These are phyloP conservation scores for Agrocybe praecox DNA, from an alignment of 768 basidiomycete genomes.

Conservation along the genomic window DNA sequence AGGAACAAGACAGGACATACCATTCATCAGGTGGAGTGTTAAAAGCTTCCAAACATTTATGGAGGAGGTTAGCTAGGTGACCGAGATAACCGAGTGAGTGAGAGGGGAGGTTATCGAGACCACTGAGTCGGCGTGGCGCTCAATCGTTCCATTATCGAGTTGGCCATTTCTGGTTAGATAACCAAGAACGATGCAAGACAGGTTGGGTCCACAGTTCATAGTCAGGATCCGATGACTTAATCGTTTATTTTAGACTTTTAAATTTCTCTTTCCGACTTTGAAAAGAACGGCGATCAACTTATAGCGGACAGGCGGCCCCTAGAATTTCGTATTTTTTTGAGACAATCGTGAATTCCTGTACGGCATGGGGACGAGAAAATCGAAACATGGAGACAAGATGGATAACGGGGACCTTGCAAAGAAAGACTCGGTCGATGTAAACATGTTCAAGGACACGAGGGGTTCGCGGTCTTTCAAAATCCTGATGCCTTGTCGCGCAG, in stretches of 20 bases:
- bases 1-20: too few species aligned
- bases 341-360: not conserved
- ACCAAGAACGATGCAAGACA: too few species aligned
- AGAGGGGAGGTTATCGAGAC: not conserved
- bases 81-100: not conserved
- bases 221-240: not conserved
- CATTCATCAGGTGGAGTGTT: not conserved
- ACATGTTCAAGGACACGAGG: slow-evolving; percentile 11
- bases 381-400: not conserved
- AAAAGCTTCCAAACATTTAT: too few species aligned
- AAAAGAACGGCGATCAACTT: not conserved
- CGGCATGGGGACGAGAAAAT: not conserved
- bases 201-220: not conserved
- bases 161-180: too few species aligned
- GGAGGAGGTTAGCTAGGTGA: not conserved
- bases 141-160: not conserved
- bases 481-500: slow-evolving; percentile 3
- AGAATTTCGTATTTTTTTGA: not conserved
- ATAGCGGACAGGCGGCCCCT: not conserved
- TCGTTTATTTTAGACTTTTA: not conserved
- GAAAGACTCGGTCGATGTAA: slow-evolving; percentile 9
- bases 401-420: not conserved
- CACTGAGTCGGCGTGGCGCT: not conserved
- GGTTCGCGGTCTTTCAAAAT: slow-evolving; percentile 17
- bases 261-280: too few species aligned